Evolutionary conservation across 257 asterid genomes (phyloP).

Genomic region (Gardenia jasminoides): DNA sequence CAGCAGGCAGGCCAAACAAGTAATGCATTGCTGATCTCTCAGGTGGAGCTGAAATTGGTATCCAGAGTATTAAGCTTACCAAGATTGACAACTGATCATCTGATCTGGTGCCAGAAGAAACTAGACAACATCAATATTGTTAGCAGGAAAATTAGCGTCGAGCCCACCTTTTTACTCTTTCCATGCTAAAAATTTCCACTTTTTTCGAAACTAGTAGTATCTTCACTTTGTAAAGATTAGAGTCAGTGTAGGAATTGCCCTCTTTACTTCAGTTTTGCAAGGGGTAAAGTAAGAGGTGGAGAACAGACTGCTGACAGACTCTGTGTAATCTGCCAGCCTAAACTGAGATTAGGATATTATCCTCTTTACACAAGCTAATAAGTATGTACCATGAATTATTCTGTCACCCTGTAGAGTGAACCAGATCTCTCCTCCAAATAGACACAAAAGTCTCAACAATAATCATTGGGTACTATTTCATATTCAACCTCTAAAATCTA

Average conservation of each 20-base stretch:
- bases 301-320: neutral
- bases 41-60: slow-evolving; percentile 63
- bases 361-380: neutral
- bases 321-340: neutral
- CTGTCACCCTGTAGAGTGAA: neutral
- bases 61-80: slow-evolving; percentile 55
- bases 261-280: slow-evolving; percentile 23
- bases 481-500: neutral
- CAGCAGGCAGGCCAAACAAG: slow-evolving; percentile 23
- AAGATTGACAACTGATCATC: slow-evolving; percentile 50
- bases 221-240: neutral
- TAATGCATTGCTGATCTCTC: slow-evolving; percentile 34
- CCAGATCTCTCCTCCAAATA: neutral
- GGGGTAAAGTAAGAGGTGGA: slow-evolving; percentile 25
- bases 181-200: slow-evolving; percentile 53
- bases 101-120: slow-evolving; percentile 72
- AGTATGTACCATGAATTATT: neutral
- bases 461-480: neutral
- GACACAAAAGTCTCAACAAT: neutral
- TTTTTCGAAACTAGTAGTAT: neutral
- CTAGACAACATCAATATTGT: slow-evolving; percentile 53
- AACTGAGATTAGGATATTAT: neutral
- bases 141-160: slow-evolving; percentile 51
- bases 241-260: slow-evolving; percentile 8
- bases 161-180: slow-evolving; percentile 65